These are phyloP conservation scores for Lithospermum erythrorhizon DNA, from an alignment of 257 asterid species.

Conservation along the genomic window DNA sequence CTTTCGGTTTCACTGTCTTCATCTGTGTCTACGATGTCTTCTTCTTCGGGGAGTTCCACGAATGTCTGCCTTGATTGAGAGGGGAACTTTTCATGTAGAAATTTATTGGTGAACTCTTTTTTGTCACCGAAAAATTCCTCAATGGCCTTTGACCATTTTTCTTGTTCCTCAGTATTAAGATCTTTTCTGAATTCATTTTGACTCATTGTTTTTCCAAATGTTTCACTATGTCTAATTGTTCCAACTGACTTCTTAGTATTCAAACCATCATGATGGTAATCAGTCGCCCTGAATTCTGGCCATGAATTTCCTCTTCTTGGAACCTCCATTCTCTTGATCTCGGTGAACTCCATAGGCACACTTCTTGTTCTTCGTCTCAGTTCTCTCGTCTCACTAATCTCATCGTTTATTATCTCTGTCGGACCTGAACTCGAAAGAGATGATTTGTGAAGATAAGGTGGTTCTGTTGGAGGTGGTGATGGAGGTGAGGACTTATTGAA, in stretches of 20 bases:
- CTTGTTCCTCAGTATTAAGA: not conserved
- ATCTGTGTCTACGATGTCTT: conserved; percentile 27
- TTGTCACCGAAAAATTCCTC: conserved; percentile 11
- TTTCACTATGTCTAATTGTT: conserved; percentile 21
- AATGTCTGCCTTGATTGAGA: conserved; percentile 6
- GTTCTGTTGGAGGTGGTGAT: conserved; percentile 25
- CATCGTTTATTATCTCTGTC: not conserved
- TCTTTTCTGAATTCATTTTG: conserved; percentile 5
- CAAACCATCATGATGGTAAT: conserved; percentile 3
- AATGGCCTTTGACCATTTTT: conserved; percentile 4
- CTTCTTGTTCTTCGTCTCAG: conserved; percentile 39
- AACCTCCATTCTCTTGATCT: conserved; percentile 9
- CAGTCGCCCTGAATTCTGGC: conserved; percentile 12
- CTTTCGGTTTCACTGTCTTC: conserved; percentile 26
- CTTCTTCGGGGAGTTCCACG: conserved; percentile 15
- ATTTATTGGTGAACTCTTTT: conserved; percentile 7
- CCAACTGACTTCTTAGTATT: conserved; percentile 20
- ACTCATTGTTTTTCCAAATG: not conserved
- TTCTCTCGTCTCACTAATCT: conserved; percentile 17
- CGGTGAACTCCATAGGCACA: conserved; percentile 25
- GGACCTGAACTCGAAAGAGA: conserved; percentile 30
- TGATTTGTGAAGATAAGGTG: conserved; percentile 18
- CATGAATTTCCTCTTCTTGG: conserved; percentile 18
- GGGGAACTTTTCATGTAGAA: conserved; percentile 9
- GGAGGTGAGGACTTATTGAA: conserved; percentile 30